These are phyloP conservation scores for Coniochaeta ligniaria DNA, from an alignment of 2,329 filamentous ascomycete genomes.

Conservation along the genomic window DNA sequence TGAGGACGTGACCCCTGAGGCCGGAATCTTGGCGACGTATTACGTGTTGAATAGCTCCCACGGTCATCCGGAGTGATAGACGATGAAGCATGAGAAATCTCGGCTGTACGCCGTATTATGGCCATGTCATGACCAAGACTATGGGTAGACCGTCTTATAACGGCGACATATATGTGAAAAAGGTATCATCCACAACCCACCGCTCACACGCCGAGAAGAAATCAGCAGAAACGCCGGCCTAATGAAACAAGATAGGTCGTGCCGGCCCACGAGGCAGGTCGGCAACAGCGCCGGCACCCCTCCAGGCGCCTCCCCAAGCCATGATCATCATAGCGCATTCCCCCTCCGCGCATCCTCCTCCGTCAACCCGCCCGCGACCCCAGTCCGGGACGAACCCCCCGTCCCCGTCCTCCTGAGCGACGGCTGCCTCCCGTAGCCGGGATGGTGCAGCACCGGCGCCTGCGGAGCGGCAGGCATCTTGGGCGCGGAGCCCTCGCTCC, in stretches of 20 bases:
- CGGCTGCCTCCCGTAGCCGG: constrained; percentile 33
- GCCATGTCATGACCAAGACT: neutral
- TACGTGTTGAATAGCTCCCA: neutral
- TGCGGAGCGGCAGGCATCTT: constrained; percentile 17
- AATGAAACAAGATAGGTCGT: neutral
- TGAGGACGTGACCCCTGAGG: too few relatives aligned
- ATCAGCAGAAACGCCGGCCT: neutral
- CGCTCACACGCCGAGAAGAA: neutral
- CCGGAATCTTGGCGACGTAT: neutral
- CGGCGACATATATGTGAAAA: neutral
- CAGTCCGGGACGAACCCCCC: constrained; percentile 3
- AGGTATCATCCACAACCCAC: neutral
- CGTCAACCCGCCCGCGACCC: constrained; percentile 7
- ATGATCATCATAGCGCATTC: constrained; percentile 4
- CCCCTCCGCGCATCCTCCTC: constrained; percentile 11
- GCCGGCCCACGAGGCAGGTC: neutral
- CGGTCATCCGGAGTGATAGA: neutral
- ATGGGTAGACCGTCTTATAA: neutral
- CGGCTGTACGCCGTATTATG: neutral
- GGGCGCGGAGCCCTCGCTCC: constrained; percentile 8
- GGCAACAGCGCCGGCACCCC: neutral
- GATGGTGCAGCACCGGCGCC: constrained; percentile 37
- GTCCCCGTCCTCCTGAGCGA: constrained; percentile 12
- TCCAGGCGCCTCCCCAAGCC: neutral
- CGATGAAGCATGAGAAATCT: neutral